Evolutionary conservation across 345 rosid species (phyloP), one percentile per base, ranked within the genome.

Genomic region (Capsella bursapastoris): DNA sequence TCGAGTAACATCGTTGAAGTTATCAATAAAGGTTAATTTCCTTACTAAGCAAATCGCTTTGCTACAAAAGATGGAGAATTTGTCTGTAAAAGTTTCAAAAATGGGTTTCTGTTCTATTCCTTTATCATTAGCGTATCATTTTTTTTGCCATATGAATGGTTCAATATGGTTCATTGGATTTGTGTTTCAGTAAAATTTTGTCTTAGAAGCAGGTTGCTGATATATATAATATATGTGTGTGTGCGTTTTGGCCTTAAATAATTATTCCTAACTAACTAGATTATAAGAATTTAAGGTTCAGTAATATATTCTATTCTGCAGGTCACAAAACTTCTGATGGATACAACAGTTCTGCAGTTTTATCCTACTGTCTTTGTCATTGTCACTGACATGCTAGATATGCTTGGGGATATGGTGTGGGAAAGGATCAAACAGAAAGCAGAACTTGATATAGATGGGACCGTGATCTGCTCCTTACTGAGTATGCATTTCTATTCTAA

Each of bases 361-460:
- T 93, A 91, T 84, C 98, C 98, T 72, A 91, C 96, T 29, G 79
- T 91, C 66, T 93, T 93, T 76, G 92, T 89, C 78, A 86, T 88
- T 72, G 94, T 84, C 60, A 85, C 92, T 13, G 97, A 93, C 71
- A 78, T 91, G 75, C 72, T 93, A 77, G 96, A 93, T 81, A 87
- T 87, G 87, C 89, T 93, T 60, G 98, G 98, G 57, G 87, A 88
- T 80, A 72, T 93, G 91, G 97, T 93, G 66, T 91, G 98, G 98
- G 83, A 89, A 68, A 92, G 97, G 67, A 83, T 93, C 77, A 85
- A 78, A 81, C 86, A 82, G 76, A 93, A 85, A 87, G 96, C 94
- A 82, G 94, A 91, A 83, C 70, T 77, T 77, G 76, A 89, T 72
- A 91, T 83, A 72, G 82, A 86, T 83, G 97, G 91, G 80, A 72